phyloP scores from a whole-genome alignment of 805 yeast genomes.

The Cyberlindnera galapagoensis region DNA sequence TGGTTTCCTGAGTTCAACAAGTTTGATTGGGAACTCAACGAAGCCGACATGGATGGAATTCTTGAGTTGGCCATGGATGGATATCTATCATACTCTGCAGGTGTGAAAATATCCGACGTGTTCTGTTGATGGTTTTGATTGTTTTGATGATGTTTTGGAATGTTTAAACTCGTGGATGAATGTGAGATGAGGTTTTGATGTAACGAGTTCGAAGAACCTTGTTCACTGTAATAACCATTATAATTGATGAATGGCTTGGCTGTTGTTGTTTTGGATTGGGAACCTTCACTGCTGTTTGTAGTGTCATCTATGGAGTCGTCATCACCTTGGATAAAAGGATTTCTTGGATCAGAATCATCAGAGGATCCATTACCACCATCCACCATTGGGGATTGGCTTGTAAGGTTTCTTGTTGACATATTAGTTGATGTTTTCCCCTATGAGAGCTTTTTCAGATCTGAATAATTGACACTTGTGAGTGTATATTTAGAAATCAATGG shows the following conservation, averaged over 20 bases:
- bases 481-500: not conserved
- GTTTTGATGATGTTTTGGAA: conserved; percentile 7
- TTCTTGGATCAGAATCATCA: conserved; percentile 22
- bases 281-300: conserved; percentile 17
- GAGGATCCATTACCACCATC: conserved; percentile 17
- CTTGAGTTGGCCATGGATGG: conserved; percentile 55
- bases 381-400: conserved; percentile 21
- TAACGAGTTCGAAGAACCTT: conserved; percentile 34
- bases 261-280: conserved; percentile 16
- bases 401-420: conserved; percentile 27
- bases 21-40: conserved; percentile 29
- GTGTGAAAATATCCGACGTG: conserved; percentile 32
- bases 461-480: not conserved
- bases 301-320: conserved; percentile 21
- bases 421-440: not conserved
- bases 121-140: conserved; percentile 9
- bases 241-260: conserved; percentile 34
- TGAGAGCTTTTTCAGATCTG: too few relatives aligned
- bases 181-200: conserved; percentile 11
- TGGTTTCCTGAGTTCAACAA: too few relatives aligned
- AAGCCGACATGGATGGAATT: conserved; percentile 44
- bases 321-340: conserved; percentile 25
- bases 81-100: conserved; percentile 61
- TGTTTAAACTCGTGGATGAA: conserved; percentile 22
- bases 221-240: conserved; percentile 35